Base-by-base conservation (phyloP, 2,329 filamentous ascomycete species). In the Paecilomyces sp. region DNA sequence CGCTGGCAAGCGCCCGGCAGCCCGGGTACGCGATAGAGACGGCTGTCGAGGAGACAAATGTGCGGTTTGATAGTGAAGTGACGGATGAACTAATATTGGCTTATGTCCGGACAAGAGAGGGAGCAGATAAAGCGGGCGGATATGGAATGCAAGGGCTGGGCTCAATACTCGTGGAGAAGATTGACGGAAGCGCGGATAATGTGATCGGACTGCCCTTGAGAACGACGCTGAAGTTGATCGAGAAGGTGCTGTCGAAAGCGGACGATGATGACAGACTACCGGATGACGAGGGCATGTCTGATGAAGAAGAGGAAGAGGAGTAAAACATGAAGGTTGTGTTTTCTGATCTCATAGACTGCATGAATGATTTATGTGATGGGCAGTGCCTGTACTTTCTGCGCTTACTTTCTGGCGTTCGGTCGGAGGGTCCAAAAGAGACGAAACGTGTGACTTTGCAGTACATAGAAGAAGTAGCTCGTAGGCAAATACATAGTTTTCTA, bases 61-160 rank as follows among this genome's bases (percentile, higher is more conserved):
- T 99, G n/a, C 85, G 84, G 71, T 99, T 99, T 76, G 91, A 92
- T 70, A 76, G 81, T 60, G 84, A 83, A 52, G 80, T 88, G 3
- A 85, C 86, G 13, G 93, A 99, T 77, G 92, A 96, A 61, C 83
- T 96, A 65, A 87, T 97, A 61, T 80, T 91, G 66, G 84, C 84
- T 57, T 83, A 83, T 72, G 81, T 83, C 56, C 70, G 72, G 61
- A 97, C 93, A 24, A 83, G 93, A 58, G 94, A 99, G 79, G 94
- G 94, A 1, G 92, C 86, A 11, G 94, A 97, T 75, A 99, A 97
- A 80, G 94, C 94, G 0, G 94, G 94, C 1, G 94, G 94, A 0
- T 99, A 99, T 75, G 94, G 91, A 1, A 85, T 99, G 57, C 94
- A 99, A 76, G 94, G 93, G 0, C 80, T 93, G 11, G 94, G 90